Percentiles rank a stretch among this genome's conserved stretches.
Evolutionary conservation across 805 yeast species (phyloP).

Genomic region (Ogataea degrootiae): DNA sequence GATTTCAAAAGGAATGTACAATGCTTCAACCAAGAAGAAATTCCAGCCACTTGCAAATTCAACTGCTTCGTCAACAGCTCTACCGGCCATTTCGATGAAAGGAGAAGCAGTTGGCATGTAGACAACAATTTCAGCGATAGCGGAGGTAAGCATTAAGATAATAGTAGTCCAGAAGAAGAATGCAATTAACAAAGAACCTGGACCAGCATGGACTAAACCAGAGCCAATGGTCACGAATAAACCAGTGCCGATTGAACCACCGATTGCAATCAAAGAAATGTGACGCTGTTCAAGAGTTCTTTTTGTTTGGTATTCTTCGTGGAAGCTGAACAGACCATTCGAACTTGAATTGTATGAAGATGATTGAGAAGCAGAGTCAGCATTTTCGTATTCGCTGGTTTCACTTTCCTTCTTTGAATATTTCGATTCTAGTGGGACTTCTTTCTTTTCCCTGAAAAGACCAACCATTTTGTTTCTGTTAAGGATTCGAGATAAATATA

Average conservation of each 20-base stretch:
- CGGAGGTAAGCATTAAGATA: constrained; percentile 30
- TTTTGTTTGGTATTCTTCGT: constrained; percentile 3
- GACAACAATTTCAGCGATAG: constrained; percentile 35
- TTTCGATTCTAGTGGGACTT: background rate
- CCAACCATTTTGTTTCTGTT: background rate
- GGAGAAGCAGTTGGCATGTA: constrained; percentile 35
- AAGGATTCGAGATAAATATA: background rate
- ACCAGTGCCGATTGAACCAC: constrained; percentile 38
- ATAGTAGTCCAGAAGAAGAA: constrained; percentile 31
- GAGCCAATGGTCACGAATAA: constrained; percentile 34
- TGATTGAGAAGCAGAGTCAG: constrained; percentile 3
- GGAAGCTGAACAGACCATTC: constrained; percentile 8
- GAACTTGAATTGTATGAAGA: constrained; percentile 6
- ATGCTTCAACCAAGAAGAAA: constrained; percentile 39
- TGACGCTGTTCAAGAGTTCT: constrained; percentile 27
- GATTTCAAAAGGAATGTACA: constrained; percentile 45
- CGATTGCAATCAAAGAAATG: constrained; percentile 36
- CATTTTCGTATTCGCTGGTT: background rate
- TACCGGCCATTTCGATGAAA: constrained; percentile 34
- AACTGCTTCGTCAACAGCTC: constrained; percentile 34
- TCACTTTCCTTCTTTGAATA: background rate
- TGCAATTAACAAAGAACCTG: constrained; percentile 30
- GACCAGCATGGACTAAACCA: constrained; percentile 33
- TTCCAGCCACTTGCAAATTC: constrained; percentile 34
- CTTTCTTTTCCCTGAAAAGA: background rate